A percentile compares a stretch with the other conserved stretches of the same genome.
phyloP scores from a whole-genome alignment of 129 eudicot species.

The Flaveria bidentis region DNA sequence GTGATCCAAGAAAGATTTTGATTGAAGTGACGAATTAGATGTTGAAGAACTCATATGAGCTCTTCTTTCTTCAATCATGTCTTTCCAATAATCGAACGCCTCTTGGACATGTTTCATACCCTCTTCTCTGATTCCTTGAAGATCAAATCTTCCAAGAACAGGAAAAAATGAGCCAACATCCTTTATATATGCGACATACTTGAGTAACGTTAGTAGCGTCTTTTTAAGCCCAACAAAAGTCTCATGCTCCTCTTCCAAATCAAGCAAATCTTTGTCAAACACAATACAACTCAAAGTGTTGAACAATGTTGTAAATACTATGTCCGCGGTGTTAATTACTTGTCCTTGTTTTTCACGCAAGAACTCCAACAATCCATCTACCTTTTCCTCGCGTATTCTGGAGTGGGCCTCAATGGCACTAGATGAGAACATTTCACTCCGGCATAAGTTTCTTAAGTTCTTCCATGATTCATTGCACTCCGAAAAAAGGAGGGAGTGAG shows the following conservation, averaged over 20 bases:
- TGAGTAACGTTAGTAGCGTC: not conserved
- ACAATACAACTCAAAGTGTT: slow-evolving; percentile 13
- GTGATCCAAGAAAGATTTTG: slow-evolving; percentile 17
- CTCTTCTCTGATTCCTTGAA: slow-evolving; percentile 16
- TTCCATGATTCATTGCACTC: slow-evolving; percentile 37
- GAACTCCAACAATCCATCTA: slow-evolving; percentile 24
- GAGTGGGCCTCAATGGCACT: slow-evolving; percentile 33
- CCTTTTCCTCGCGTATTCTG: slow-evolving; percentile 12
- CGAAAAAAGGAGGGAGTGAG: slow-evolving; percentile 19
- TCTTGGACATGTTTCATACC: not conserved
- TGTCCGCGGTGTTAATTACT: slow-evolving; percentile 21
- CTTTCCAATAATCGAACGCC: slow-evolving; percentile 6
- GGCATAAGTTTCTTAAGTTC: slow-evolving; percentile 16
- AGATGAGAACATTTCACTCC: slow-evolving; percentile 24
- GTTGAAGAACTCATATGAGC: not conserved
- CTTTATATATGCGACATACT: not conserved
- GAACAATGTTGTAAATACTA: slow-evolving; percentile 7
- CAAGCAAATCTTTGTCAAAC: slow-evolving; percentile 16
- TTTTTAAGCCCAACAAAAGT: slow-evolving; percentile 12
- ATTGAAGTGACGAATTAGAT: not conserved
- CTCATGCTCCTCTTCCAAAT: not conserved
- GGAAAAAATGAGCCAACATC: slow-evolving; percentile 25
- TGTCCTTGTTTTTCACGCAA: slow-evolving; percentile 23
- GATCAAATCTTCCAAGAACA: slow-evolving; percentile 4
- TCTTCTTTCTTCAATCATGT: slow-evolving; percentile 20